Evolutionary conservation across 1,284 basidiomycete species (phyloP).

Genomic region (Bondarzewia mesenterica): DNA sequence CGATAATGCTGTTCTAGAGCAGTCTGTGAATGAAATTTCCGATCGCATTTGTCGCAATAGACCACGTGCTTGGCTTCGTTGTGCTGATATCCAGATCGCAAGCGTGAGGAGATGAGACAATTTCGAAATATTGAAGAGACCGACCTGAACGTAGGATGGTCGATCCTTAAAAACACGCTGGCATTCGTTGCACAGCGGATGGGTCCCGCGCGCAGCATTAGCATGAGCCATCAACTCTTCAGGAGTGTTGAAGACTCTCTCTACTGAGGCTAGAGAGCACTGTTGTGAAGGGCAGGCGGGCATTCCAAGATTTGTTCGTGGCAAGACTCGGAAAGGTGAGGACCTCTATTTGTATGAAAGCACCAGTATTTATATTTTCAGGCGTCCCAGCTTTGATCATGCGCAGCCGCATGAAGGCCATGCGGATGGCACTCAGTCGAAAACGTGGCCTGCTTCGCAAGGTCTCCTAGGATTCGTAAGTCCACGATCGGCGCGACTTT

Average conservation of each 20-base stretch:
- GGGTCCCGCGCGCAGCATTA: constrained; percentile 4
- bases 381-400: background rate
- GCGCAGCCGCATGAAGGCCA: constrained; percentile 1
- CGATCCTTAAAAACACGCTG: constrained; percentile 11
- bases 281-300: constrained; percentile 8
- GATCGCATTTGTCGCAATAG: constrained; percentile 8
- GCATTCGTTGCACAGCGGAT: constrained; percentile 9
- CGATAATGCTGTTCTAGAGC: constrained; percentile 13
- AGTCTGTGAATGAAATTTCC: constrained; percentile 10
- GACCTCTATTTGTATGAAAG: too few species aligned
- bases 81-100: constrained; percentile 3
- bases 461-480: too few species aligned
- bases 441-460: too few species aligned
- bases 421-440: background rate
- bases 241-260: constrained; percentile 4
- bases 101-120: background rate
- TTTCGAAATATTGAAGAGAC: background rate
- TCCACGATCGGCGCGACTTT: too few species aligned
- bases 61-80: constrained; percentile 12
- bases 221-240: constrained; percentile 11
- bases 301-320: background rate
- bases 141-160: constrained; percentile 9
- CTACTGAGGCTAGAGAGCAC: constrained; percentile 6
- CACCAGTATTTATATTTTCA: background rate
- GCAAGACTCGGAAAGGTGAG: background rate